A percentile compares a stretch with the other conserved stretches of the same genome.
phyloP scores from a whole-genome alignment of 1,284 basidiomycete genomes.

The Trichosporon inkin region DNA sequence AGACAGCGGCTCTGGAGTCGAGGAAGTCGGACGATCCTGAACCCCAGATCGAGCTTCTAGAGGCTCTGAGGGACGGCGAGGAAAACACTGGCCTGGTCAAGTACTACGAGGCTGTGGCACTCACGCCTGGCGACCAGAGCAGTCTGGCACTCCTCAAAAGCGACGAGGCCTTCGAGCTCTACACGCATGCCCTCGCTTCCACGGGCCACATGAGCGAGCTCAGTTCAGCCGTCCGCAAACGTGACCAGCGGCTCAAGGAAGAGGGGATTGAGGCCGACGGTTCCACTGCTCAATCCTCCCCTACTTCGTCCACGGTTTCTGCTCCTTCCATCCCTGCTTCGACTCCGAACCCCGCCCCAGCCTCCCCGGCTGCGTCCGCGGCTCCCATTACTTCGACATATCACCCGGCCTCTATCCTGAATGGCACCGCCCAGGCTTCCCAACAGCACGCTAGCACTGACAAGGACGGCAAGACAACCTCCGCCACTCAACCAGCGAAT shows the following conservation, averaged over 20 bases:
- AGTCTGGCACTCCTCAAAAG: constrained; percentile 33
- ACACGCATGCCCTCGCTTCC: constrained; percentile 32
- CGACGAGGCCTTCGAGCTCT: constrained; percentile 37
- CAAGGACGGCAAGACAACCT: constrained; percentile 37
- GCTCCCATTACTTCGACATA: constrained; percentile 18
- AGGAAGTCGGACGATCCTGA: constrained; percentile 23
- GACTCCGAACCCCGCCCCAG: constrained; percentile 35
- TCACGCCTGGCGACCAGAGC: constrained; percentile 16
- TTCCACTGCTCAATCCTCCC: background rate
- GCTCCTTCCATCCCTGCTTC: constrained; percentile 5
- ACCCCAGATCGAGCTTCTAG: constrained; percentile 37
- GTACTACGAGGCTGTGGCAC: constrained; percentile 44
- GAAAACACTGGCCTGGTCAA: constrained; percentile 33
- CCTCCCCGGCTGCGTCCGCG: background rate
- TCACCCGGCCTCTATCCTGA: constrained; percentile 21
- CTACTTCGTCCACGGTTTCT: constrained; percentile 4
- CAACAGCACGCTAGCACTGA: constrained; percentile 5
- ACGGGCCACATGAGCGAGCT: constrained; percentile 36
- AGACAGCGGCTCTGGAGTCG: constrained; percentile 32
- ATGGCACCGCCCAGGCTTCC: constrained; percentile 2
- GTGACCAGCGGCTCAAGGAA: constrained; percentile 29
- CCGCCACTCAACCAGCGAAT: constrained; percentile 23
- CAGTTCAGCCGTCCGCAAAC: constrained; percentile 26
- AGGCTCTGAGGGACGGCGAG: constrained; percentile 33
- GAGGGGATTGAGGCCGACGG: background rate